Evolutionary conservation across 2,329 filamentous ascomycete genomes (phyloP), one percentile per base, ranked within the genome.

Genomic region (Cladorrhinum sp.): DNA sequence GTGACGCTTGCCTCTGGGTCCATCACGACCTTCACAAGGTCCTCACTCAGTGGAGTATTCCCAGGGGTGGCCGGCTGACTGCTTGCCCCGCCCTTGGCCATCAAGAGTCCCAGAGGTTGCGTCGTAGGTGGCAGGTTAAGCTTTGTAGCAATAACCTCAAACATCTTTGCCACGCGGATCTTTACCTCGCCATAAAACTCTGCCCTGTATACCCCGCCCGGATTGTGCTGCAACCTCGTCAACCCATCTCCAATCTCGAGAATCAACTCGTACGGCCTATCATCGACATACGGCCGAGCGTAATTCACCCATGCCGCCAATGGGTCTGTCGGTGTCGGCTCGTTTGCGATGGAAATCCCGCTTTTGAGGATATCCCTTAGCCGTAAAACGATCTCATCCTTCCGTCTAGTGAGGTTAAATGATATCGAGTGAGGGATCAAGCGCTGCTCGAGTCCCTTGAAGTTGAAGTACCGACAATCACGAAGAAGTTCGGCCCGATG

Each of bases 381-480:
- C 0, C 91, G 83, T 29, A 98, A 79, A 3, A 86, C 76, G 18
- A 98, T 96, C 75, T 98, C 93, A 2, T 85, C 80, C 53, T 83
- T 83, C 16, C 82, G 78, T 2, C 89, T 82, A 16, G 82, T 76
- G 36, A 90, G 82, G 69, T 97, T 96, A 74, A 86, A 92, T 55
- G 81, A 85, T 62, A 93, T 89, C 25, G 85, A 74, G 73, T 93
- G 90, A 0, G 90, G 85, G 49, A 97, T 89, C 10, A 98, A 79
- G 65, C 86, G 87, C 75, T 98, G 93, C 76, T 98, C 93, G 0
- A 97, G 77, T 0, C 92, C 92, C 71, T 93, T 93, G 67, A 98
- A 87, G 72, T 96, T 92, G 74, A 93, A 97, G 74, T 97, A 98
- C 56, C 91, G 87, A 64, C 91, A 95, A 73, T 98, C 93, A 45